These are phyloP conservation scores for Tothia fuscella DNA, from an alignment of 2,329 filamentous ascomycete genomes.

Conservation along the genomic window DNA sequence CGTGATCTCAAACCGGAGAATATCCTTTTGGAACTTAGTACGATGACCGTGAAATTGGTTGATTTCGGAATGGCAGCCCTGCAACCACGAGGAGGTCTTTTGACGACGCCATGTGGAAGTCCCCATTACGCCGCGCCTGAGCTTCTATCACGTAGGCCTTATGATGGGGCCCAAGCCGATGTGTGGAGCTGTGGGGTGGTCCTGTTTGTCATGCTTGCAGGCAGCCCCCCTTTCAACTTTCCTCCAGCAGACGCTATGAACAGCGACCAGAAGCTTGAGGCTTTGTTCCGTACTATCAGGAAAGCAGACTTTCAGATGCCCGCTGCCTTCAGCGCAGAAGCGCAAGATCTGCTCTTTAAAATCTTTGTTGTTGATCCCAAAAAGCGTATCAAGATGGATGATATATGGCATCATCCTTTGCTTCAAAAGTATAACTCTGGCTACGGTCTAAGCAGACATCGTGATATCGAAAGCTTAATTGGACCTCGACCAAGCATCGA, in stretches of 20 bases:
- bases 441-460: constrained; percentile 53
- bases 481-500: constrained; percentile 45
- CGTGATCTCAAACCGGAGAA: constrained; percentile 96
- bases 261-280: constrained; percentile 50
- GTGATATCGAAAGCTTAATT: constrained; percentile 36
- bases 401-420: constrained; percentile 82
- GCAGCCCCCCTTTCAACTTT: constrained; percentile 65
- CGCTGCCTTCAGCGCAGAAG: constrained; percentile 47
- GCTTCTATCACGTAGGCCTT: constrained; percentile 43
- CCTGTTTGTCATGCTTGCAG: constrained; percentile 75
- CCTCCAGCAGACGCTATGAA: constrained; percentile 17
- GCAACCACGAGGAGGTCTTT: constrained; percentile 64
- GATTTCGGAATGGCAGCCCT: constrained; percentile 98
- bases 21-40: constrained; percentile 65
- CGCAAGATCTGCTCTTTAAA: constrained; percentile 62
- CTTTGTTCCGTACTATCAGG: constrained; percentile 49
- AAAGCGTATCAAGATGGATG: constrained; percentile 63
- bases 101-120: constrained; percentile 87
- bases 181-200: constrained; percentile 78
- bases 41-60: constrained; percentile 74
- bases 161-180: constrained; percentile 77
- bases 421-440: constrained; percentile 65
- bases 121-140: constrained; percentile 96
- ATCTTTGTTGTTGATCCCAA: constrained; percentile 73
- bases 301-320: constrained; percentile 38